Conservation (phyloP, 805 yeast species). For the Candida maesae region DNA sequence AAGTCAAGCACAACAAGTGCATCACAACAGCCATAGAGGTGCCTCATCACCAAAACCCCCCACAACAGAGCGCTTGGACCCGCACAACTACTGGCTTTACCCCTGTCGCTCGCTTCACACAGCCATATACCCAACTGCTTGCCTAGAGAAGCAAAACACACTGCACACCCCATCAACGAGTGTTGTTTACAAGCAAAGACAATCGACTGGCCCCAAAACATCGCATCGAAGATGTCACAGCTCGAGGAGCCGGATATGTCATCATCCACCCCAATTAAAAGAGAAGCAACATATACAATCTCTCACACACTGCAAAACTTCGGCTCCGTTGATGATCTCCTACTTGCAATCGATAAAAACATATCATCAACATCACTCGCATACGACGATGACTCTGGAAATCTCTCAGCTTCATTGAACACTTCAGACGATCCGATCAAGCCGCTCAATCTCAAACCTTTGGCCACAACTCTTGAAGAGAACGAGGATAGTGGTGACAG, state of each 20-base stretch:
- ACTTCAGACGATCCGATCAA: conserved; percentile 21
- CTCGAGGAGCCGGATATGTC: conserved; percentile 9
- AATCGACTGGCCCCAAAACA: neutral
- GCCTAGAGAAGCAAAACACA: too few species aligned
- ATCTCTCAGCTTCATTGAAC: conserved; percentile 15
- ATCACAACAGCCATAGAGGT: neutral
- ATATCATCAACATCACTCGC: conserved; percentile 20
- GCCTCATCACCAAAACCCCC: neutral
- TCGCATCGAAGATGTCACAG: neutral
- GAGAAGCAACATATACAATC: neutral
- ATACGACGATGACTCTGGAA: conserved; percentile 6
- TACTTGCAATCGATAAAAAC: conserved; percentile 29
- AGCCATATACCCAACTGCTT: too few species aligned
- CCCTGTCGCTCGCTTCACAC: too few species aligned
- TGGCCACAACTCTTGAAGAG: neutral
- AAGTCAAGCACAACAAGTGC: neutral
- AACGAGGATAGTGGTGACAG: neutral
- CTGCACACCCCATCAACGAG: neutral
- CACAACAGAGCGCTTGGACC: neutral
- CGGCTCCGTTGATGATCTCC: conserved; percentile 37
- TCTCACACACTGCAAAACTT: conserved; percentile 3
- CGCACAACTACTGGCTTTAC: too few species aligned
- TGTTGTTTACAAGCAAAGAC: conserved; percentile 1
- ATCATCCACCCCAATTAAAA: conserved; percentile 25
- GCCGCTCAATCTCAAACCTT: conserved; percentile 25